Percentiles rank a stretch among this genome's conserved stretches.
phyloP scores from a whole-genome alignment of 306 rosid genomes.

The Vigna radiata region DNA sequence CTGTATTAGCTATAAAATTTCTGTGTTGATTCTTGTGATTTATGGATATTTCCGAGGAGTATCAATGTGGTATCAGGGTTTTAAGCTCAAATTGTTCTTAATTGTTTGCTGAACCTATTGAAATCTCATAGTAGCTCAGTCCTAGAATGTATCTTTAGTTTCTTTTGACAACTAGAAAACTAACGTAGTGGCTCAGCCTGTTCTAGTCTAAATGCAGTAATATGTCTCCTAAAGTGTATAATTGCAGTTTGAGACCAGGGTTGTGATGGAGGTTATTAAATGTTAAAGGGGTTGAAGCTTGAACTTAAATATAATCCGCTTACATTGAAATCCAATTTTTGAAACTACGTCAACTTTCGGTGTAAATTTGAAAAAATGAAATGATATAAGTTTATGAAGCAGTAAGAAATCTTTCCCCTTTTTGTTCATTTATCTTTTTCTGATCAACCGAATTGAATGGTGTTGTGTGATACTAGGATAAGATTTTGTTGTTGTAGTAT shows the following conservation, averaged over 20 bases:
- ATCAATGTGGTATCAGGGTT: conserved; percentile 10
- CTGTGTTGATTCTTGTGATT: conserved; percentile 10
- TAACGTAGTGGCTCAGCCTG: not conserved
- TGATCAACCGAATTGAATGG: not conserved
- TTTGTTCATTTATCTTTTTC: conserved; percentile 7
- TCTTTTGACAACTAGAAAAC: conserved; percentile 31
- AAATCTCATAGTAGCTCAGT: not conserved
- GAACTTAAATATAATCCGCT: conserved; percentile 5
- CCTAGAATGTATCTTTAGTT: conserved; percentile 15
- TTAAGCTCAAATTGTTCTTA: conserved; percentile 7
- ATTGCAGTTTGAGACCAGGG: not conserved
- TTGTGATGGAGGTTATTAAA: conserved; percentile 16
- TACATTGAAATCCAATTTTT: not conserved
- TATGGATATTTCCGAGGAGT: conserved; percentile 25
- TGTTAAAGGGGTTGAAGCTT: conserved; percentile 32
- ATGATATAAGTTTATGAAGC: conserved; percentile 2
- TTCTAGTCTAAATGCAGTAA: not conserved
- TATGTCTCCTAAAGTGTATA: not conserved
- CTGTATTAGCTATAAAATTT: conserved; percentile 23
- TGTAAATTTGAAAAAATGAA: conserved; percentile 18
- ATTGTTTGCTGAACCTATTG: conserved; percentile 25
- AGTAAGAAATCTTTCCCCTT: not conserved
- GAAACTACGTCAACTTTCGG: not conserved
- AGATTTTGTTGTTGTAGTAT: not conserved
- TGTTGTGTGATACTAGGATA: not conserved